Base-by-base conservation (phyloP, 2,329 filamentous ascomycete species). In the Calonectria crousiana region DNA sequence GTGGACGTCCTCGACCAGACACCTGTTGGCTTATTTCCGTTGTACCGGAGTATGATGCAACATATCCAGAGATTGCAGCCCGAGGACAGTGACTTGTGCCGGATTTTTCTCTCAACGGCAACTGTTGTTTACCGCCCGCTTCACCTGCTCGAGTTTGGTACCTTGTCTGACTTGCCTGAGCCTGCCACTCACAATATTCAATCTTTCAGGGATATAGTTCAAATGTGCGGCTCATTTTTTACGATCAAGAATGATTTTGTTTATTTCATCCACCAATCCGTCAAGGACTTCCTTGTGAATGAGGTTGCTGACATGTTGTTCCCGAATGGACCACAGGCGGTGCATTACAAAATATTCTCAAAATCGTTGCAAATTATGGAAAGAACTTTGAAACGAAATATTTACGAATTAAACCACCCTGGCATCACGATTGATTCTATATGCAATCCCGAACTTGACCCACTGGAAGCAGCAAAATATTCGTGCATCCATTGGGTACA, bases 231-330 rank as follows among this genome's bases (percentile, higher is more conserved):
- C 32, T 88, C 84, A 16, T 86, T 88, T 69, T 76, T 88, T 1
- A 85, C 81, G 2, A 23, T 85, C 49, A 78, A 78, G 36, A 72
- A 83, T 4, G 69, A 66, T 6, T 73, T 36, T 4, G 52, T 87
- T 14, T 84, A 79, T 44, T 83, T 87, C 74, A 81, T 88, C 1
- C 85, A 88, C 73, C 83, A 87, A 71, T 87, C 85, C 1, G 87
- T 84, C 1, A 87, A 86, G 74, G 86, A 88, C 28, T 86, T 81
- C 74, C 69, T 89, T 0, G 44, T 47, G 86, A 51, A 76, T 26
- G 68, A 79, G 4, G 78, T 73, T 53, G 65, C 66, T 2, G 20
- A 60, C 13, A 49, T 72, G 11, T 78, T 87, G 2, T 84, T 86
- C 47, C 82, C 82, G 14, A 53, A 20, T 38, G 82, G 84, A 2